Evolutionary conservation across 2,329 filamentous ascomycete species (phyloP).

Genomic region (Diplodia scrobiculata): DNA sequence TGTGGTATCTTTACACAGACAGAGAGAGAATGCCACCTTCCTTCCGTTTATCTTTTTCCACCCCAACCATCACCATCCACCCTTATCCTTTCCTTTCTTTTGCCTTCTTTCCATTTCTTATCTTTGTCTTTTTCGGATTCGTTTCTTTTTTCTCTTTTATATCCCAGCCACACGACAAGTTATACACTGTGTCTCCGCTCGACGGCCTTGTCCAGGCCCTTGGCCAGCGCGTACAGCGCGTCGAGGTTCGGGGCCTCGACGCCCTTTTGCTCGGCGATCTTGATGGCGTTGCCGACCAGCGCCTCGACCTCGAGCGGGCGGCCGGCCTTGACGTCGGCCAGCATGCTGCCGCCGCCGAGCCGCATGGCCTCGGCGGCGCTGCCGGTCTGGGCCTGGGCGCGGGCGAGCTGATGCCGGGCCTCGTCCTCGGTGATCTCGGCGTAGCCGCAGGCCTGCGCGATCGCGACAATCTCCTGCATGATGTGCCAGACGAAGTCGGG

Average conservation of each 20-base stretch:
- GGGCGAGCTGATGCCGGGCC: conserved; percentile 44
- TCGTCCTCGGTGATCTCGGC: conserved; percentile 42
- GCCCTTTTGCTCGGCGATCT: conserved; percentile 46
- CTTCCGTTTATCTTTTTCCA: neutral
- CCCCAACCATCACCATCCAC: too few relatives aligned
- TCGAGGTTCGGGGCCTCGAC: conserved; percentile 49
- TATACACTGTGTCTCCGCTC: conserved; percentile 10
- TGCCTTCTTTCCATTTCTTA: neutral
- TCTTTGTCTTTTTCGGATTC: neutral
- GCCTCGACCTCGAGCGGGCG: conserved; percentile 55
- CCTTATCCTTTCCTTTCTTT: neutral
- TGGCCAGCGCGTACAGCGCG: conserved; percentile 51
- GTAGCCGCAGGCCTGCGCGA: conserved; percentile 49
- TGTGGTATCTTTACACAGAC: conserved; percentile 20
- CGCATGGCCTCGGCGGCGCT: conserved; percentile 37
- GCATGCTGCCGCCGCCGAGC: conserved; percentile 55
- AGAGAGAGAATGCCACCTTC: conserved; percentile 7
- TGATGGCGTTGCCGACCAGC: conserved; percentile 53
- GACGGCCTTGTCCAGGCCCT: conserved; percentile 46
- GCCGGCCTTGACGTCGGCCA: conserved; percentile 50
- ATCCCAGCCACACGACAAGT: neutral
- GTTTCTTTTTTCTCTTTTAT: neutral
- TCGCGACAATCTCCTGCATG: conserved; percentile 51
- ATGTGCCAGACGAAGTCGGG: conserved; percentile 46
- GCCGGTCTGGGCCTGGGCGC: conserved; percentile 44